A percentile compares a stretch with the other conserved stretches of the same genome.
Evolutionary conservation across 129 eudicot species (phyloP).

Genomic region (Pseudognaphalium luteoalbum): DNA sequence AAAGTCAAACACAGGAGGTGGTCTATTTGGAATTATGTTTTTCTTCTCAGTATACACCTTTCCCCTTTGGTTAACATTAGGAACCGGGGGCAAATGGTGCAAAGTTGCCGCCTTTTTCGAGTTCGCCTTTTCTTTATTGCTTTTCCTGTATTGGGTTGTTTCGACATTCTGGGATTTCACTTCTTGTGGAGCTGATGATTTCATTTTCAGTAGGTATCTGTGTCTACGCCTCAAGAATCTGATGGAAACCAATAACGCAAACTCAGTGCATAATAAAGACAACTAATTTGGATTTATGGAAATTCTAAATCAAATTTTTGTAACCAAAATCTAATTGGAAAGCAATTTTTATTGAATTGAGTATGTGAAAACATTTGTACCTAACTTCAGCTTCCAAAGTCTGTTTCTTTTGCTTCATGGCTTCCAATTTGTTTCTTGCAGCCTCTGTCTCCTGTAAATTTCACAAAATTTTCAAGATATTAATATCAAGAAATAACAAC

Average conservation of each 20-base stretch:
- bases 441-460: slow-evolving; percentile 54
- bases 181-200: slow-evolving; percentile 35
- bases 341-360: background rate
- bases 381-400: slow-evolving; percentile 76
- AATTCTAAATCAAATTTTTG: background rate
- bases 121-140: slow-evolving; percentile 29
- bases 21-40: slow-evolving; percentile 15
- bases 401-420: slow-evolving; percentile 51
- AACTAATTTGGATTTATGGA: background rate
- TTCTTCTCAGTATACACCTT: slow-evolving; percentile 39
- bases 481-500: background rate
- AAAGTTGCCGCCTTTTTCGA: slow-evolving; percentile 34
- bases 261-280: slow-evolving; percentile 2
- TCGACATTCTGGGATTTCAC: slow-evolving; percentile 34
- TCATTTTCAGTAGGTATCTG: slow-evolving; percentile 38
- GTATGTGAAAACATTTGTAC: slow-evolving; percentile 37
- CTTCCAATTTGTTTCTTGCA: slow-evolving; percentile 50
- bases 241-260: slow-evolving; percentile 4
- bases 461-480: background rate
- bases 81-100: slow-evolving; percentile 39
- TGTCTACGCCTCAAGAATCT: slow-evolving; percentile 63
- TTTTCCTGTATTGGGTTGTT: slow-evolving; percentile 31
- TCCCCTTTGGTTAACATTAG: slow-evolving; percentile 37
- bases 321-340: slow-evolving; percentile 1
- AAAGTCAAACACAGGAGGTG: slow-evolving; percentile 19